Evolutionary conservation across 306 rosid genomes (phyloP), one percentile per base, ranked within the genome.

Genomic region (Prunus kanzakura): DNA sequence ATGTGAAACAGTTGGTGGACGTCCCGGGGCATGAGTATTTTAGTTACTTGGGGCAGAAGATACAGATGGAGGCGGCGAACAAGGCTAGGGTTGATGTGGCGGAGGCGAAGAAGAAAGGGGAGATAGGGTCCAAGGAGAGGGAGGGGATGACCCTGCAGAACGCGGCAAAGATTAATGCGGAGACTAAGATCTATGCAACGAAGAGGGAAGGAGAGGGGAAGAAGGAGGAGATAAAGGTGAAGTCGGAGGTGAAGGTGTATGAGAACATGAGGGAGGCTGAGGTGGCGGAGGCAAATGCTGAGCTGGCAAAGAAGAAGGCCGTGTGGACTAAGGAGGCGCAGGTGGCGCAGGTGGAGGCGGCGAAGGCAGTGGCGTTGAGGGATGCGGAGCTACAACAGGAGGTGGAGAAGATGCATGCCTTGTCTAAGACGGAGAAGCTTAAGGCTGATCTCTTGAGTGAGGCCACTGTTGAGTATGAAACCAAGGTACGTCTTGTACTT

Each of bases 31-130:
- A 87, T 0, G 88, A 87, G 65, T 90, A 86, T 29, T 90, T 90
- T 80, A 80, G 88, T 20, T 88, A 90, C 15, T 43, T 90, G 57
- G 95, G 84, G 0, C 87, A 86, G 54, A 90, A 86, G 79, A 90
- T 88, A 4, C 92, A 90, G 61, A 87, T 86, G 82, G 91, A 88
- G 38, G 88, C 87, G 0, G 89, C 83, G 0, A 86, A 90, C 35
- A 92, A 88, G 29, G 92, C 92, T 0, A 88, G 56, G 64, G 78
- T 88, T 3, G 81, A 79, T 16, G 76, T 83, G 71, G 43, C 64
- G 0, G 79, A 83, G 73, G 81, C 81, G 0, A 66, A 3, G 64
- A 83, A 76, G 87, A 79, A 79, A 67, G 76, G 81, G 2, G 76
- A 79, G 63, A 70, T 83, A 4, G 84, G 84, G 8, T 47, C 79